Base-by-base conservation (phyloP, 768 basidiomycete genomes). In the Lactarius indigo region DNA sequence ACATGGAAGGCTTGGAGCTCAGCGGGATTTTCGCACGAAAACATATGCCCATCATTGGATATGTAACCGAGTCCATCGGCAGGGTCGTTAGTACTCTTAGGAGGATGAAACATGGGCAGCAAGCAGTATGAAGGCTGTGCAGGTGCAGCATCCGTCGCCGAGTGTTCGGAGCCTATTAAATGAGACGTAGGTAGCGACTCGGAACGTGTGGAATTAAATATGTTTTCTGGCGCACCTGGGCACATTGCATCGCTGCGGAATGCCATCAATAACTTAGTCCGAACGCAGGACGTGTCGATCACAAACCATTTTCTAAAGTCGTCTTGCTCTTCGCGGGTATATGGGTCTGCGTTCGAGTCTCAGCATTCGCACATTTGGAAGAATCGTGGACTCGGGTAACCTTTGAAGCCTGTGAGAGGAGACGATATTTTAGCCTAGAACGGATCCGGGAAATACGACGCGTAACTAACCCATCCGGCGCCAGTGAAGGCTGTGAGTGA, bases 401-500 rank as follows among this genome's bases (percentile, higher is more conserved):
- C 83, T 78, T 82, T 85, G 76, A 87, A 87, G 12, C 83, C 86
- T 86, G 57, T n/a, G 28, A 30, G 15, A 26, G n/a, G 63, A 17
- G 23, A 26, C 4, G 13, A 15, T 52, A 26, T 30, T 41, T 44
- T 20, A 54, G 57, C 10, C 18, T 20, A 5, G 4, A 33, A n/a
- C 4, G 3, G 5, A 54, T 30, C 2, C 30, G 28, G 52, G 12
- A 17, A 61, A 69, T 13, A 62, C 13, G 31, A 42, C 15, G 23
- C 47, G 2, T 13, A 30, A 73, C 79, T 35, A 63, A 86, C 86
- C 87, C 66, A 80, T 79, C n/a, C 87, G 79, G 65, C 79, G 79
- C 87, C 87, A 88, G 68, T 80, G 82, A 37, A 88, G 69, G 30
- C 72, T 75, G 66, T 88, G 87, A 9, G 83, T 81, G 42, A 88